Conservation (phyloP, 257 asterid species). For the Gentiana straminea region DNA sequence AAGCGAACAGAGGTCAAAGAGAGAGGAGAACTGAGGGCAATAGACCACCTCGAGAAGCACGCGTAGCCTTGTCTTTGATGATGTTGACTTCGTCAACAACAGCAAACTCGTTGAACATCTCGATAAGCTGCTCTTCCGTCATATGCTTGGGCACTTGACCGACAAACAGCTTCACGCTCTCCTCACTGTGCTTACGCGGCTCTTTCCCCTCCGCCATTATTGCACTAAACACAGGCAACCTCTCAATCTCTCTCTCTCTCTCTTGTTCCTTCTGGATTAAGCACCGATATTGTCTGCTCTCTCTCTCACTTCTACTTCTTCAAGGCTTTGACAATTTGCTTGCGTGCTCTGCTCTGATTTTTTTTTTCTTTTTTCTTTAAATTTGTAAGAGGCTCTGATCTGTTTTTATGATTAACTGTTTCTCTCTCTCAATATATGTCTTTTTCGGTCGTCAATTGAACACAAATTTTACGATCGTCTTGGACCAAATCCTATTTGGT, state of each 20-base stretch:
- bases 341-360: constrained; percentile 22
- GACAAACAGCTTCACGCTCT: constrained; percentile 92
- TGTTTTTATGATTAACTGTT: constrained; percentile 3
- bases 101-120: constrained; percentile 58
- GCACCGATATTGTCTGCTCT: neutral
- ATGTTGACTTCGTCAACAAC: constrained; percentile 82
- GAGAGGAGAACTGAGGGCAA: neutral
- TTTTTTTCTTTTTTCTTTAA: constrained; percentile 15
- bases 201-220: constrained; percentile 60
- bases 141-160: constrained; percentile 95
- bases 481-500: no score
- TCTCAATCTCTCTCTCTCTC: constrained; percentile 11
- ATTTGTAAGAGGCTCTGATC: no score
- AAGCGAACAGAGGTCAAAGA: constrained; percentile 5
- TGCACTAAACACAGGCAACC: constrained; percentile 9
- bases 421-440: constrained; percentile 9
- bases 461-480: constrained; percentile 22
- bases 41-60: constrained; percentile 79
- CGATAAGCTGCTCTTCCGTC: constrained; percentile 71
- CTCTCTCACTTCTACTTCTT: constrained; percentile 18
- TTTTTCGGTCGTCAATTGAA: constrained; percentile 10
- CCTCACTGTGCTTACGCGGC: constrained; percentile 29
- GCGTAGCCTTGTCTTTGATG: constrained; percentile 77
- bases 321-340: constrained; percentile 15
- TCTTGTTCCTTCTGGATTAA: neutral